phyloP scores from a whole-genome alignment of 192 early-diverging fungal species.

The Linnemannia elongata region DNA sequence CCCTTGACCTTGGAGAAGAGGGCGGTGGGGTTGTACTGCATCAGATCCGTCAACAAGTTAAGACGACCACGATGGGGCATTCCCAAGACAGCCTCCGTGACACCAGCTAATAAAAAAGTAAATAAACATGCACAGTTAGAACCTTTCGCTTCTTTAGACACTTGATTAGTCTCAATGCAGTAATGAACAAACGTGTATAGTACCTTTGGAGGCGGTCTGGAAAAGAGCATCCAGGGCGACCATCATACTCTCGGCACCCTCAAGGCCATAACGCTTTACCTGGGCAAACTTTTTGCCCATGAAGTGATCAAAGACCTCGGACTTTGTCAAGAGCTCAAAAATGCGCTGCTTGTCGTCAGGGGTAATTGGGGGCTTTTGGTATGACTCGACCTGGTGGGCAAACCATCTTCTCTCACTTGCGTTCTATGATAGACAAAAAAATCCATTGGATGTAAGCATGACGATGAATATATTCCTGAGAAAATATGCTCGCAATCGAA shows the following conservation, averaged over 20 bases:
- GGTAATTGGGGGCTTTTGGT: conserved; percentile 68
- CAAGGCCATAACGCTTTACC: conserved; percentile 96
- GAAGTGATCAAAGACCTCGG: conserved; percentile 96
- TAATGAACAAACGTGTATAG: not conserved
- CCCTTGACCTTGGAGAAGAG: conserved; percentile 97
- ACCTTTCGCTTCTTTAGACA: not conserved
- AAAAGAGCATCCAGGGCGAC: conserved; percentile 91
- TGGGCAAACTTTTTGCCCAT: conserved; percentile 98
- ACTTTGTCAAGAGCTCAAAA: conserved; percentile 81
- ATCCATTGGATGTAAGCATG: not conserved
- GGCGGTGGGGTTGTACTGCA: conserved; percentile 83
- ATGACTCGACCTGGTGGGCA: conserved; percentile 85
- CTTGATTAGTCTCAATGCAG: conserved; percentile 17
- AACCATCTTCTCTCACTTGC: conserved; percentile 92
- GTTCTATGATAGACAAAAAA: conserved; percentile 59
- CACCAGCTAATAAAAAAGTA: conserved; percentile 67
- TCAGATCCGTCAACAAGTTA: conserved; percentile 91
- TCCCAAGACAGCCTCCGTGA: conserved; percentile 89
- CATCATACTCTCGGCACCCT: conserved; percentile 98
- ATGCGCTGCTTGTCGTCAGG: conserved; percentile 80
- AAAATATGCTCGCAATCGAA: not conserved
- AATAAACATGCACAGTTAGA: not conserved
- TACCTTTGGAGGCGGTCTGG: conserved; percentile 72
- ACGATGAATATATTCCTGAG: not conserved
- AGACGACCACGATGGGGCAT: conserved; percentile 98